Conservation (phyloP, 768 basidiomycete species). For the Scleroderma citrinum region DNA sequence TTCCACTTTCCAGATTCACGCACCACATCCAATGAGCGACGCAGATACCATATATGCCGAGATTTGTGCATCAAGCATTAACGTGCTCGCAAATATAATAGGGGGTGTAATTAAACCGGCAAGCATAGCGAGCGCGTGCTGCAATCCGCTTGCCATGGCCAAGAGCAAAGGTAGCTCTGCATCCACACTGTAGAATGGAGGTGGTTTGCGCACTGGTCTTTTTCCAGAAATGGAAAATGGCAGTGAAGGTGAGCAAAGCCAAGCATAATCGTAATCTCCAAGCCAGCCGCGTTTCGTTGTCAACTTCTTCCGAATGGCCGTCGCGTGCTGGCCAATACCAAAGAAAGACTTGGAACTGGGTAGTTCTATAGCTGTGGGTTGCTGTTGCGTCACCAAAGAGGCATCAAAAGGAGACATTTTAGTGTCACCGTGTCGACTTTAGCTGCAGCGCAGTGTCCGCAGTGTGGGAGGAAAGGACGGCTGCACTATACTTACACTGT, state of each 20-base stretch:
- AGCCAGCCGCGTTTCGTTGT: conserved; percentile 65
- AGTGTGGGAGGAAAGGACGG: too few relatives aligned
- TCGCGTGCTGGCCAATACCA: conserved; percentile 5
- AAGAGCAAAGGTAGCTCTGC: conserved; percentile 67
- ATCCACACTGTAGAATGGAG: conserved; percentile 74
- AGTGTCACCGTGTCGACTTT: too few relatives aligned
- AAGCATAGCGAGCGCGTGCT: conserved; percentile 78
- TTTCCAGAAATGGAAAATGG: conserved; percentile 45
- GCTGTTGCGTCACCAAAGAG: conserved; percentile 10
- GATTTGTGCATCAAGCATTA: conserved; percentile 51
- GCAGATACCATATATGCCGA: conserved; percentile 80
- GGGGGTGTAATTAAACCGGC: conserved; percentile 81
- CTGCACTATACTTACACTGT: too few relatives aligned
- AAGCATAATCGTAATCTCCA: conserved; percentile 77
- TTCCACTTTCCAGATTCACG: conserved; percentile 14
- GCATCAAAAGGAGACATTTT: neutral
- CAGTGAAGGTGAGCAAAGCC: conserved; percentile 63
- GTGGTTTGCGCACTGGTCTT: conserved; percentile 26
- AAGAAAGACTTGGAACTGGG: conserved; percentile 7
- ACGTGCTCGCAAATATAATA: conserved; percentile 65
- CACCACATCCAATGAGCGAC: conserved; percentile 73
- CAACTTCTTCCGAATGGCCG: conserved; percentile 28
- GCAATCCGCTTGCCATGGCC: conserved; percentile 66
- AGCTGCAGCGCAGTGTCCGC: too few relatives aligned
- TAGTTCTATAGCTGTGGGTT: conserved; percentile 10